Evolutionary conservation across 2,329 filamentous ascomycete species (phyloP), one percentile per base, ranked within the genome.

Genomic region (Epichloe sibirici): DNA sequence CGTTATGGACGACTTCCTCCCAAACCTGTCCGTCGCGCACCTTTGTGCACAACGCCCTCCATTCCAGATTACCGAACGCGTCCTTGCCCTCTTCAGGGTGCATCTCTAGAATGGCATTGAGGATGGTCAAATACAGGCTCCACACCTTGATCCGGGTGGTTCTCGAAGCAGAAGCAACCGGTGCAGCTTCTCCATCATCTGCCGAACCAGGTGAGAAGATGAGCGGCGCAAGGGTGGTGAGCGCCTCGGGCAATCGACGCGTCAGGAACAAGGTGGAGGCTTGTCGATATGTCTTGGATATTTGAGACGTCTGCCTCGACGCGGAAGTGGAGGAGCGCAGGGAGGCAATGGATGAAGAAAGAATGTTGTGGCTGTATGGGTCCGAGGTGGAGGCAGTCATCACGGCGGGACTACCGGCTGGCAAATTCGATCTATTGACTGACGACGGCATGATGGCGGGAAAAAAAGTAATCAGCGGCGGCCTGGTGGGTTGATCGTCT

Each of bases 201-300:
- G 71, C 69, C 53, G 75, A 69, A 34, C 72, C 70, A 57, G 72
- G 65, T 7, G 83, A 77, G 1, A 79, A 83, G 63, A 98, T 86
- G 56, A 96, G 78, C 8, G 91, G 88, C 47, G 90, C 76, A 50
- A 98, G 79, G 4, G 86, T 90, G 23, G 88, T 87, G 34, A 96
- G 76, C 0, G 91, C 88, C 70, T 98, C 93, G 59, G 89, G 87
- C 51, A 97, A 75, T 47, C 91, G 87, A 68, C 93, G 90, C 68
- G 93, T 98, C 55, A 98, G 78, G 71, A 95, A 98, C 25, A 97
- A 79, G 58, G 93, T 90, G 6, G 90, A 94, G 35, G 93, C 88
- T 72, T 95, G 90, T 59, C 91, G 88, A 72, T 97, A 97, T 34
- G 86, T 86, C 70, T 93, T 93, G 59, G 91, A 93, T 63, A 95